Evolutionary conservation across 2,329 filamentous ascomycete genomes (phyloP), one percentile per base, ranked within the genome.

Genomic region (Phoma herbarum): DNA sequence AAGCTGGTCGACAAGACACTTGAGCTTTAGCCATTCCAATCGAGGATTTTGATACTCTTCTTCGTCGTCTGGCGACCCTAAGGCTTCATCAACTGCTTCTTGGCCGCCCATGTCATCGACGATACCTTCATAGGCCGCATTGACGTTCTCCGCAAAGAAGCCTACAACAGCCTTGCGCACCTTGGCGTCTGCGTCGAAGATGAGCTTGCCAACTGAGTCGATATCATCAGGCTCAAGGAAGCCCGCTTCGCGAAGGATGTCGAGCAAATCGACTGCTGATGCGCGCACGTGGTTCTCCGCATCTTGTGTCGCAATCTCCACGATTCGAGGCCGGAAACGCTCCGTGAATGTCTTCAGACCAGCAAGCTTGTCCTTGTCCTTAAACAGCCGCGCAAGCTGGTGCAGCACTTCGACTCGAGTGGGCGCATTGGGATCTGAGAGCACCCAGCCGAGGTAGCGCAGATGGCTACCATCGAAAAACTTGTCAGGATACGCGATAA

Each of bases 401-500:
- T 88, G 91, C 41, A 99, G 79, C 2, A 96, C 92, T 75, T 97
- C 93, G n/a, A 89, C 85, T 52, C 95, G 87, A 22, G 92, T 93
- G 9, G 87, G 80, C 1, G 88, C 83, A 60, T 88, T 84, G 3
- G 88, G 85, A 74, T 99, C 95, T 4, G 93, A 97, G 28, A 99
- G 83, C 72, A 97, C 89, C 95, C 95, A 99, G 51, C 95, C 95
- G 6, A 99, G 83, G 71, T 99, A 99, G 60, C 95, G 89, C 49
- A 99, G 82, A 78, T 97, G 97, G 67, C 90, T 85, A 1, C 92
- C 92, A 65, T 97, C 91, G 76, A 97, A 92, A 78, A 97, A 99
- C 44, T 91, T 85, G 45, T 92, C 92, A 2, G 93, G 92, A 50
- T 97, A 87, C 11, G 86, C 86, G 74, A 88, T 85, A 66, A 98